Base-by-base conservation (phyloP, 345 rosid genomes). In the Linum tenue region DNA sequence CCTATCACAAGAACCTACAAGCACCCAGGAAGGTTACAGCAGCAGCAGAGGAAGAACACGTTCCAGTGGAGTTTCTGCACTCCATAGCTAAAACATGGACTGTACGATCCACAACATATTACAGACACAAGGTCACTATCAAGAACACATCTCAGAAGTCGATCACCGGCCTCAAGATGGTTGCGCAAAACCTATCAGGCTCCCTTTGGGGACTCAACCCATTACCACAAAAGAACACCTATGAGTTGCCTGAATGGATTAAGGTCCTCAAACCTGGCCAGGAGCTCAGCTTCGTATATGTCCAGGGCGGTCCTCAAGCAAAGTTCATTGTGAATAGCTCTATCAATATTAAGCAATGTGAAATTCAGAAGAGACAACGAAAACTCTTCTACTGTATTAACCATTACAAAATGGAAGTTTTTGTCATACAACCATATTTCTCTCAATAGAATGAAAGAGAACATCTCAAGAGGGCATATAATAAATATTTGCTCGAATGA, bases 271-370 rank as follows among this genome's bases (percentile, higher is more conserved):
- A 64, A 35, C 84, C 89, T 2, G 84, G 82, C 35, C 76, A 83
- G 3, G 84, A 75, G 39, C 77, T 69, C 68, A 74, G 50, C 7
- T 89, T 87, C 38, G 83, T 87, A 63, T 89, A 91, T 6, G 74
- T 87, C 8, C 96, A 89, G 71, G 95, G 83, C 1, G 89, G 96
- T 4, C 95, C 98, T 4, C 96, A 87, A 62, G 95, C 90, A 3
- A 82, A 79, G 72, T 74, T 91, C 58, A 70, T 86, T 3, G 73
- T 89, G 16, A 67, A 70, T 11, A 78, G 89, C 77, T n/a, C 77
- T 89, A 84, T 86, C 64, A 80, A n/a, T 87, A 69, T 77, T 5
- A 35, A 3, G 39, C 53, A 48, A 2, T 43, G 31, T 11, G 6
- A 43, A 43, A 43, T 43, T 43, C 6, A 43, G 31, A 22, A 22